Evolutionary conservation across 768 basidiomycete genomes (phyloP).

Genomic region (Cystofilobasidium bisporidii): DNA sequence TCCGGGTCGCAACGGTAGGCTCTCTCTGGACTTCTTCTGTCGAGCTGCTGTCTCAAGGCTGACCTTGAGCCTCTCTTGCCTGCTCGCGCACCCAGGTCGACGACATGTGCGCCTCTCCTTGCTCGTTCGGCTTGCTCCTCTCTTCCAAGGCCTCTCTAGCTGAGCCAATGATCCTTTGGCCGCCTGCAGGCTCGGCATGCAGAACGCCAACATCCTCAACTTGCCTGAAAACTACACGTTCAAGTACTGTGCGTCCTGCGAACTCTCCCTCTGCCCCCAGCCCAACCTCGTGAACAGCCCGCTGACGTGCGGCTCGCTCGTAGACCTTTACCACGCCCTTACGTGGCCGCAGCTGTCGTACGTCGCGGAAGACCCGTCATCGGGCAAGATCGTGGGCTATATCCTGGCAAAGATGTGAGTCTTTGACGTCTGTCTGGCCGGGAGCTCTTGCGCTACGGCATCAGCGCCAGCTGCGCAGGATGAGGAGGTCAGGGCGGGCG

Average conservation of each 20-base stretch:
- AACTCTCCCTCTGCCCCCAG: slow-evolving; percentile 12
- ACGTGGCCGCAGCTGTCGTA: slow-evolving; percentile 92
- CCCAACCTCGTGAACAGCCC: background rate
- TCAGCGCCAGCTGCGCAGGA: no score
- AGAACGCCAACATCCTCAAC: slow-evolving; percentile 85
- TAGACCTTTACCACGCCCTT: slow-evolving; percentile 80
- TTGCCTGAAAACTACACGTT: slow-evolving; percentile 81
- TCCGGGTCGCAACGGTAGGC: slow-evolving; percentile 42
- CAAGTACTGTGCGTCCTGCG: slow-evolving; percentile 49
- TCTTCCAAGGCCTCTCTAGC: no score
- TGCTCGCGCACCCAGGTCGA: slow-evolving; percentile 50
- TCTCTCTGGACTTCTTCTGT: no score
- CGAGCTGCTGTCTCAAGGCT: background rate
- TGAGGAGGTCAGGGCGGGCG: no score
- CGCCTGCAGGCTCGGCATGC: slow-evolving; percentile 63
- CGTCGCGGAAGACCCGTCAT: slow-evolving; percentile 71
- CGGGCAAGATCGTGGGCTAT: slow-evolving; percentile 85
- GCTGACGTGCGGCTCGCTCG: background rate
- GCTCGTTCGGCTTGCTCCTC: no score
- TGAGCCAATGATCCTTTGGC: no score
- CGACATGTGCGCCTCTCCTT: slow-evolving; percentile 48
- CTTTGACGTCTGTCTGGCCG: background rate
- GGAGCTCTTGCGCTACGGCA: no score
- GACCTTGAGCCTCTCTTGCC: no score
- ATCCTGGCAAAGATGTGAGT: slow-evolving; percentile 89